A percentile compares a stretch with the other conserved stretches of the same genome.
phyloP scores from a whole-genome alignment of 2,329 filamentous ascomycete genomes.

The Cyanodermella asteris region DNA sequence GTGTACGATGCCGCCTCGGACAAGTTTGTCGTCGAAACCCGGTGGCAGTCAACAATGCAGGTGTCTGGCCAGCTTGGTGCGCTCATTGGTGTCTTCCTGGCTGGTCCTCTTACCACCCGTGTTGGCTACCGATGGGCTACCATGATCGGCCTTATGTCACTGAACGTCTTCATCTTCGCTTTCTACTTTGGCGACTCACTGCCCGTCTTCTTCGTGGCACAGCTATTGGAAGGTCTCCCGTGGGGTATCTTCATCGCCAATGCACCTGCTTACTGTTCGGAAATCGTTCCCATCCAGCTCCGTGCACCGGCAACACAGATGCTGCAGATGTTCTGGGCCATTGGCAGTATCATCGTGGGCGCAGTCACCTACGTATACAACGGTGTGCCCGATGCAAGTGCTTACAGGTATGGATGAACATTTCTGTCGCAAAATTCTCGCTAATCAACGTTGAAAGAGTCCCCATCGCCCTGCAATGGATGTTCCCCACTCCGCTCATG shows the following conservation, averaged over 20 bases:
- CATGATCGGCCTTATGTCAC: slow-evolving; percentile 19
- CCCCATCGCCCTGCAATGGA: slow-evolving; percentile 14
- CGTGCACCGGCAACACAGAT: slow-evolving; percentile 16
- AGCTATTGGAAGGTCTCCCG: slow-evolving; percentile 23
- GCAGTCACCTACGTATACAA: slow-evolving; percentile 16
- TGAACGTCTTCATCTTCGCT: slow-evolving; percentile 26
- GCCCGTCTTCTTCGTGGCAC: slow-evolving; percentile 21
- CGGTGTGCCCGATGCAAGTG: slow-evolving; percentile 13
- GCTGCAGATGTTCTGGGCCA: slow-evolving; percentile 20
- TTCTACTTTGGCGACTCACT: slow-evolving; percentile 26
- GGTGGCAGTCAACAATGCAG: slow-evolving; percentile 34
- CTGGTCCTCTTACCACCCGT: slow-evolving; percentile 36
- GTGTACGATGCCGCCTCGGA: slow-evolving; percentile 49
- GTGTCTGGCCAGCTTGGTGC: slow-evolving; percentile 34
- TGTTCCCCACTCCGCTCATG: slow-evolving; percentile 11
- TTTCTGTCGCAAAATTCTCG: no score
- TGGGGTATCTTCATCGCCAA: slow-evolving; percentile 17
- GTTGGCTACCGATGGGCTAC: slow-evolving; percentile 27
- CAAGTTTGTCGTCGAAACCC: slow-evolving; percentile 23
- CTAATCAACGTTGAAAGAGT: no score
- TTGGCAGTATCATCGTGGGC: slow-evolving; percentile 18
- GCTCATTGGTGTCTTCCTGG: slow-evolving; percentile 35
- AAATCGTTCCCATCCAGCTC: slow-evolving; percentile 16
- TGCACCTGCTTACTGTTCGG: slow-evolving; percentile 17
- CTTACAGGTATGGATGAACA: no score